These are phyloP conservation scores for Boletus huronensis DNA, from an alignment of 768 basidiomycete genomes.

Conservation along the genomic window DNA sequence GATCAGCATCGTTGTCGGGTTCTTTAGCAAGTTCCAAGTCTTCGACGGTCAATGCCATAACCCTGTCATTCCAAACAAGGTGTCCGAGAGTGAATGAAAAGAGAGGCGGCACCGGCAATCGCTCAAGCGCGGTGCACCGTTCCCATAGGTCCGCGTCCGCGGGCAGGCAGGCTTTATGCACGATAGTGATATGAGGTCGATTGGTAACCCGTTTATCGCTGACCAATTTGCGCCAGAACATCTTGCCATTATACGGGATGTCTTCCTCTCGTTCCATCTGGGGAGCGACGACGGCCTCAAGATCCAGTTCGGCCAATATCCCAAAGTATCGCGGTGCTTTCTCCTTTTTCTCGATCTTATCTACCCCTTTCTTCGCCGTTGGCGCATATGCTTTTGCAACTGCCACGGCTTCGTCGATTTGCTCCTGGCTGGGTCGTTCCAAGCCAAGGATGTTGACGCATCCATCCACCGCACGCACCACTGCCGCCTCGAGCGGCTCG, in stretches of 20 bases:
- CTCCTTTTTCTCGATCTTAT: constrained; percentile 25
- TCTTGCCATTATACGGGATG: constrained; percentile 28
- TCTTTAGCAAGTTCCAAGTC: constrained; percentile 42
- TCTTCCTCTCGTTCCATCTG: constrained; percentile 36
- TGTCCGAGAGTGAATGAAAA: constrained; percentile 60
- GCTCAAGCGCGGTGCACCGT: constrained; percentile 17
- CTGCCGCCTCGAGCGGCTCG: constrained; percentile 50
- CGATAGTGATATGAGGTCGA: constrained; percentile 83
- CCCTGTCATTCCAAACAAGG: constrained; percentile 70
- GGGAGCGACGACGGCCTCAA: constrained; percentile 45
- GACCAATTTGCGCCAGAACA: constrained; percentile 51
- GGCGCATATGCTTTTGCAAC: constrained; percentile 41
- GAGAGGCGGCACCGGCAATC: constrained; percentile 38
- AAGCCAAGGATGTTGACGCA: constrained; percentile 54
- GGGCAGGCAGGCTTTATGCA: constrained; percentile 57
- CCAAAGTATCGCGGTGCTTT: constrained; percentile 68
- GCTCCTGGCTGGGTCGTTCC: constrained; percentile 48
- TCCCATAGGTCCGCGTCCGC: constrained; percentile 44
- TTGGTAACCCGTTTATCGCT: constrained; percentile 44
- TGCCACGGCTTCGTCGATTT: constrained; percentile 46
- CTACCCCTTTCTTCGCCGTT: constrained; percentile 7
- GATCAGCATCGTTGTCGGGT: constrained; percentile 26
- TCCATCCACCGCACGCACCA: constrained; percentile 57
- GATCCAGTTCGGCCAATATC: constrained; percentile 68
- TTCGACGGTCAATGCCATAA: constrained; percentile 79